Evolutionary conservation across 2,329 filamentous ascomycete genomes (phyloP).

Genomic region (Colletotrichum camelliae): DNA sequence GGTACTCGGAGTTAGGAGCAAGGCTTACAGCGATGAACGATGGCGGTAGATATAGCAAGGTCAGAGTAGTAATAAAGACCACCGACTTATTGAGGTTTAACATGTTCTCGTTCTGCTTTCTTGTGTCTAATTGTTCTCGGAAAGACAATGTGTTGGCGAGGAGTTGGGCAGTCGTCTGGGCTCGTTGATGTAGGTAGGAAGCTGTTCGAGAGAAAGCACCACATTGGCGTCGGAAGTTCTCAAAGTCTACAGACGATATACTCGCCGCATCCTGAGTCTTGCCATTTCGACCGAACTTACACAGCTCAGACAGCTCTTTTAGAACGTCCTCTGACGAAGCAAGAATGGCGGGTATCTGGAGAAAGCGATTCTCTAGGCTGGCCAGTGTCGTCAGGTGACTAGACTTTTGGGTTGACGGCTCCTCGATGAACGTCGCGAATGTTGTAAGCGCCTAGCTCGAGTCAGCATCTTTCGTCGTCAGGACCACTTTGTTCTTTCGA

Average conservation of each 20-base stretch:
- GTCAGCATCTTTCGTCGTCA: neutral
- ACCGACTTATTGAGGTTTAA: slow-evolving; percentile 35
- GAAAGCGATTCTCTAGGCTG: neutral
- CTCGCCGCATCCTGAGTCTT: neutral
- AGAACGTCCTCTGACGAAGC: slow-evolving; percentile 1
- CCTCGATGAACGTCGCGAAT: neutral
- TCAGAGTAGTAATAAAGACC: slow-evolving; percentile 35
- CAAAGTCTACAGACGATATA: neutral
- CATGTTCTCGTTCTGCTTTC: slow-evolving; percentile 34
- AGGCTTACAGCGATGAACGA: slow-evolving; percentile 40
- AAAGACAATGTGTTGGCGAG: slow-evolving; percentile 32
- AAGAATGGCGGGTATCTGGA: neutral
- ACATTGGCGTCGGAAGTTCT: slow-evolving; percentile 23
- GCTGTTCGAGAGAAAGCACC: slow-evolving; percentile 25
- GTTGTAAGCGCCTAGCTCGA: neutral
- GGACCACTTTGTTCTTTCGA: neutral
- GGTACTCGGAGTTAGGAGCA: neutral
- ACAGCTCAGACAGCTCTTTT: neutral
- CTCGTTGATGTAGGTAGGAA: slow-evolving; percentile 27
- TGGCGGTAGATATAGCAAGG: slow-evolving; percentile 35
- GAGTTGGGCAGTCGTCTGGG: slow-evolving; percentile 29
- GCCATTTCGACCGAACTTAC: accelerated
- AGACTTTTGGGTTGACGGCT: neutral
- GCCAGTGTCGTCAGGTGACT: neutral
- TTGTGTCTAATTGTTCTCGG: slow-evolving; percentile 34